Conservation (phyloP, 805 yeast species). For the Clavispora asparagi region DNA sequence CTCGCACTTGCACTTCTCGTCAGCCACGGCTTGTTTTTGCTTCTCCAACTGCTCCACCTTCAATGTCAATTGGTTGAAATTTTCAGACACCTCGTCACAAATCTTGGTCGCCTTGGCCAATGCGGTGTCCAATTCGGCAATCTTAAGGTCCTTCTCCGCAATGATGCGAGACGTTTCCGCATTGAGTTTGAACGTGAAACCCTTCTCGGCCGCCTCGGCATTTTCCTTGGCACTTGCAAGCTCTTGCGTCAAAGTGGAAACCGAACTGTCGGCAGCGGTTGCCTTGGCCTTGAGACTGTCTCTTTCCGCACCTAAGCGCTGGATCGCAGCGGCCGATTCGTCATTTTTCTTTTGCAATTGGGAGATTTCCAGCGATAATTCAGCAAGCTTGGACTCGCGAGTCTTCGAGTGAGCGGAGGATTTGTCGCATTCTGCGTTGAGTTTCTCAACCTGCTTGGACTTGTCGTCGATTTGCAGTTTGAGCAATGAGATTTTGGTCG, state of each 20-base stretch:
- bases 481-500: not conserved
- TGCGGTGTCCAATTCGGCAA: conserved; percentile 4
- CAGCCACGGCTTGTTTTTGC: not conserved
- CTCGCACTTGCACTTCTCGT: conserved; percentile 1
- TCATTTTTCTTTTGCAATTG: not conserved
- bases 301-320: not conserved
- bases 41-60: not conserved
- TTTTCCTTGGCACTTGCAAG: conserved; percentile 3
- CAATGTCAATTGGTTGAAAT: not conserved
- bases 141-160: conserved; percentile 19
- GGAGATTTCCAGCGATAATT: not conserved
- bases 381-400: not conserved
- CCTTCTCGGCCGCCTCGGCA: conserved; percentile 8
- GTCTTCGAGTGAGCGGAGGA: not conserved
- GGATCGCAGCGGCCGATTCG: not conserved
- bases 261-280: not conserved
- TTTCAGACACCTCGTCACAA: not conserved
- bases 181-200: conserved; percentile 22
- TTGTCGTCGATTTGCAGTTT: not conserved
- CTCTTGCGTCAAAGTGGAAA: not conserved
- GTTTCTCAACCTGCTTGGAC: not conserved
- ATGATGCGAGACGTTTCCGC: conserved; percentile 18
- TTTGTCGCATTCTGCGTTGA: not conserved
- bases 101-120: not conserved
- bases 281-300: not conserved